Conservation (phyloP, 768 basidiomycete genomes). For the Lactifluus echinatus region DNA sequence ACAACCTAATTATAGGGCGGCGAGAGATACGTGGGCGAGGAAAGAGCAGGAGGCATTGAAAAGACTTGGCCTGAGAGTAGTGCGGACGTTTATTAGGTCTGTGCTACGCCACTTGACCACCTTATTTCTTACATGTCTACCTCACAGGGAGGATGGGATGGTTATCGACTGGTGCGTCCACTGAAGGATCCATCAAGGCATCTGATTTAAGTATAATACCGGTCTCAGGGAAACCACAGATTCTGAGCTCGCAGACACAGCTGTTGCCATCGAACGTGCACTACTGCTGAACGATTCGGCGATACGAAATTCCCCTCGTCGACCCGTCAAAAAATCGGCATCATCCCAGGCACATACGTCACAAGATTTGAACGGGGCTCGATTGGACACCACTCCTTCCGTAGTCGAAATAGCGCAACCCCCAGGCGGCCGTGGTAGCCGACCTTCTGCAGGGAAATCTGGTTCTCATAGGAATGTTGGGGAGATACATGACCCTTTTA, state of each 20-base stretch:
- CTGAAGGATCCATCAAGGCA: background rate
- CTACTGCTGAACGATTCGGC: background rate
- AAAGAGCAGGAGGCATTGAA: constrained; percentile 9
- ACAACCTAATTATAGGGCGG: background rate
- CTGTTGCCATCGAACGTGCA: constrained; percentile 13
- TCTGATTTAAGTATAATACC: background rate
- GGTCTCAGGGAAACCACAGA: constrained; percentile 2
- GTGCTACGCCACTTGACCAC: background rate
- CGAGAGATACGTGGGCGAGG: constrained; percentile 13
- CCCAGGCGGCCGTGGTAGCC: background rate
- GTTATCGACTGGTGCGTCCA: constrained; percentile 20
- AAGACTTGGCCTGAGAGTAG: constrained; percentile 8
- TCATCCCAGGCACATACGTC: background rate
- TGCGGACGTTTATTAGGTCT: constrained; percentile 18
- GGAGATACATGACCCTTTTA: background rate
- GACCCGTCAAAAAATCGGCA: background rate
- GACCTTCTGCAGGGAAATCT: background rate
- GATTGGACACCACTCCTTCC: background rate
- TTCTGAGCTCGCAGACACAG: background rate
- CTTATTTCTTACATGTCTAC: background rate
- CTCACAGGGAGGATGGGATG: constrained; percentile 20
- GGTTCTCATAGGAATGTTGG: background rate
- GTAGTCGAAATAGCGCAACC: background rate
- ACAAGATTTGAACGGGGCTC: background rate
- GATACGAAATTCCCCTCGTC: background rate